These are phyloP conservation scores for Chrysoporthe puriensis DNA, from an alignment of 2,329 filamentous ascomycete species.

Conservation along the genomic window DNA sequence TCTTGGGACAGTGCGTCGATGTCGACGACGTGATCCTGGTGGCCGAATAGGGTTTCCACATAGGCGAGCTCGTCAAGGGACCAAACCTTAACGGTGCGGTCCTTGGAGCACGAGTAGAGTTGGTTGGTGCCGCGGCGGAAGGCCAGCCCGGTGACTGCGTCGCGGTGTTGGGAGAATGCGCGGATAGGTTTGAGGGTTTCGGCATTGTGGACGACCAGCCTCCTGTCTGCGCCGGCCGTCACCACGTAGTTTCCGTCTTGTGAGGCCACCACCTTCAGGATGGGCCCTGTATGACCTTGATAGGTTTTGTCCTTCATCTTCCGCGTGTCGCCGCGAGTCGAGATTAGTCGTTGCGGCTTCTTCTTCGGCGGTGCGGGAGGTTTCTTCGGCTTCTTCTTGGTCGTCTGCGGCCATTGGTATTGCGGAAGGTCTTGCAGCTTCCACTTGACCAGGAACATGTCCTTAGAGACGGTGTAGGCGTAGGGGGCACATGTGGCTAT, in stretches of 20 bases:
- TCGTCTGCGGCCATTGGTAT: constrained; percentile 63
- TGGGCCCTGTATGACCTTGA: constrained; percentile 77
- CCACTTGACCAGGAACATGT: constrained; percentile 87
- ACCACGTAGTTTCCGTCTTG: constrained; percentile 89
- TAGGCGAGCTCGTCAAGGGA: constrained; percentile 90
- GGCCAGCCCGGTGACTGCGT: constrained; percentile 79
- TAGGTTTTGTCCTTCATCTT: constrained; percentile 67
- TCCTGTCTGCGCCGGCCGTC: constrained; percentile 83
- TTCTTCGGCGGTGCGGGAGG: constrained; percentile 60
- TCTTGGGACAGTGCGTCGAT: constrained; percentile 84
- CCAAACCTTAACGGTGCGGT: constrained; percentile 96
- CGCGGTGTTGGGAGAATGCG: constrained; percentile 89
- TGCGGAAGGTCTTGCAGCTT: constrained; percentile 70
- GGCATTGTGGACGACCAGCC: constrained; percentile 87
- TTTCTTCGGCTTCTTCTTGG: constrained; percentile 62
- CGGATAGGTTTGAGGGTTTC: constrained; percentile 76
- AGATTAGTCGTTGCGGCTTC: constrained; percentile 65
- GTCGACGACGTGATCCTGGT: constrained; percentile 88
- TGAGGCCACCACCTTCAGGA: constrained; percentile 83
- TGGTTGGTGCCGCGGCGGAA: constrained; percentile 91
- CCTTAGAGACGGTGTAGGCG: constrained; percentile 87
- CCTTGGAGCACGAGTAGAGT: constrained; percentile 86
- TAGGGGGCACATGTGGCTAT: constrained; percentile 79
- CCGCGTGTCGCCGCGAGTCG: constrained; percentile 63
- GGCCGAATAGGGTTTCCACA: constrained; percentile 92